Evolutionary conservation across 148 eudicot genomes (phyloP).

Genomic region (Arbutus unedo): DNA sequence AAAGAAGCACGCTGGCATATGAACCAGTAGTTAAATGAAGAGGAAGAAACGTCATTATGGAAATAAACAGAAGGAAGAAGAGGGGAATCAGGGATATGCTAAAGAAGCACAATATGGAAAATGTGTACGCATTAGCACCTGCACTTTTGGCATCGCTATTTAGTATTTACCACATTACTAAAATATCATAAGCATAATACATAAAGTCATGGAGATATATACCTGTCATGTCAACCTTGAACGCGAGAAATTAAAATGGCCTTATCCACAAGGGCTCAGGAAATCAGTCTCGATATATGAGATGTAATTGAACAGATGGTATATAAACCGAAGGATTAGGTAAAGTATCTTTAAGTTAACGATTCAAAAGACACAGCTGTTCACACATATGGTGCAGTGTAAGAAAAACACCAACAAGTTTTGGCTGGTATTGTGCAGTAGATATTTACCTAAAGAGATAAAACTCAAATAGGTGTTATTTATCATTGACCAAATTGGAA

Average conservation of each 20-base stretch:
- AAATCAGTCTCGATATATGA: neutral
- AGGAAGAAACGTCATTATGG: neutral
- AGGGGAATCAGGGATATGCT: neutral
- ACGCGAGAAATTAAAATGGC: neutral
- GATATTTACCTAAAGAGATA: neutral
- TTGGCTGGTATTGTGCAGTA: neutral
- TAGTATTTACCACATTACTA: neutral
- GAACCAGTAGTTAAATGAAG: neutral
- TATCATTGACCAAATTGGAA: conserved; percentile 2
- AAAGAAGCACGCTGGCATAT: neutral
- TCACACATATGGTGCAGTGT: neutral
- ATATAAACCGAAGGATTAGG: neutral
- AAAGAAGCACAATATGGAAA: neutral
- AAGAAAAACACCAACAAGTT: neutral
- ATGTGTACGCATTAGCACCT: neutral
- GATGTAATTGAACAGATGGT: neutral
- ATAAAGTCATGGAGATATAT: neutral
- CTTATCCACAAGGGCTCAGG: neutral
- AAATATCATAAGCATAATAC: neutral
- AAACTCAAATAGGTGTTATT: neutral
- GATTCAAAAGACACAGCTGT: neutral
- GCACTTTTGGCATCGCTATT: neutral
- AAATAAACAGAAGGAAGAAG: neutral
- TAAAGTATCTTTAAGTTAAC: neutral
- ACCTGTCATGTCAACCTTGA: neutral